A percentile compares a stretch with the other conserved stretches of the same genome.
phyloP scores from a whole-genome alignment of 176 grass and related monocot species.

The Avena atlantica region DNA sequence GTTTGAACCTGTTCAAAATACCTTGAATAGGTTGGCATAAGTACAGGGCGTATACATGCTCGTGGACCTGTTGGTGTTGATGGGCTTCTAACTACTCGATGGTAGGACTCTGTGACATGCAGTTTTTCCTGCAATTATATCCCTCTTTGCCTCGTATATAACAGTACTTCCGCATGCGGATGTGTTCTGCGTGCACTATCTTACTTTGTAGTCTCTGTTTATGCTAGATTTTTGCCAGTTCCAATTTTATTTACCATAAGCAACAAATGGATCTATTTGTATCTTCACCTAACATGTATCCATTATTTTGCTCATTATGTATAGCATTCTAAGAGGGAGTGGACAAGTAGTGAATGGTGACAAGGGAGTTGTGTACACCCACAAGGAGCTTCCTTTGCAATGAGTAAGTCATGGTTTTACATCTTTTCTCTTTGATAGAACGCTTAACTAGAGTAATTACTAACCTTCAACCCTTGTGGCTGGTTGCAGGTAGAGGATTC shows the following conservation, averaged over 20 bases:
- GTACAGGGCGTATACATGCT: constrained; percentile 97
- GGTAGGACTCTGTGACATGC: constrained; percentile 58
- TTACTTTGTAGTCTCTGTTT: neutral
- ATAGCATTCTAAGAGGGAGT: constrained; percentile 87
- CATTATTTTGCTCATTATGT: constrained; percentile 20
- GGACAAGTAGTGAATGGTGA: constrained; percentile 95
- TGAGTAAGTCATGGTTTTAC: constrained; percentile 34
- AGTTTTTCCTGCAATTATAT: constrained; percentile 17
- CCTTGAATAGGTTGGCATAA: constrained; percentile 89
- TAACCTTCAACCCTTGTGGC: neutral
- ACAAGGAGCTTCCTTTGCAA: constrained; percentile 83
- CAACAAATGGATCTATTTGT: neutral
- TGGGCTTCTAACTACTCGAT: constrained; percentile 87
- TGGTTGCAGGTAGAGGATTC: constrained; percentile 33
- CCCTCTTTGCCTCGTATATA: neutral
- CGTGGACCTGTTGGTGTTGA: constrained; percentile 99
- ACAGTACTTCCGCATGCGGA: no score
- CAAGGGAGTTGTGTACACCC: constrained; percentile 90
- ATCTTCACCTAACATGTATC: neutral
- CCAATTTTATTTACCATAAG: neutral
- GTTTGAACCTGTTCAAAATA: constrained; percentile 41
- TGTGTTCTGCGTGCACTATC: neutral
- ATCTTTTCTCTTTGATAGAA: neutral
- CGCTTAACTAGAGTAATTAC: neutral
- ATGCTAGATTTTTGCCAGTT: neutral